These are phyloP conservation scores for Coemansia sp. DNA, from an alignment of 192 early-diverging fungal genomes.

Conservation along the genomic window DNA sequence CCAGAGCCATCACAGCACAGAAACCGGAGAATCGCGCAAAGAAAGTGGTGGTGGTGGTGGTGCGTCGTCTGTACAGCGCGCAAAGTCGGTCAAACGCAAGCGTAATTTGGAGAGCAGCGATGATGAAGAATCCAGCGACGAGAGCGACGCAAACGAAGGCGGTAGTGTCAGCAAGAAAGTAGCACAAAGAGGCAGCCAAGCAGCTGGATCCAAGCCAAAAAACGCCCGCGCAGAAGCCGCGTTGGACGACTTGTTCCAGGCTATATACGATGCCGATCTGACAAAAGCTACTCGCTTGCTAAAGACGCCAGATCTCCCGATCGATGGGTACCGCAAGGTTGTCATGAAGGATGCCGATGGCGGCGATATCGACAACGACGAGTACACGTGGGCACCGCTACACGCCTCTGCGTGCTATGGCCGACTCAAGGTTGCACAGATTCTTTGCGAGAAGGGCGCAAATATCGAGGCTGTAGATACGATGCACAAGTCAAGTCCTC, in stretches of 20 bases:
- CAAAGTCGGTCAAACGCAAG: slow-evolving; percentile 38
- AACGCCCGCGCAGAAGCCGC: slow-evolving; percentile 3
- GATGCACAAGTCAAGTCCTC: slow-evolving; percentile 77
- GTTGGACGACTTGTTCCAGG: slow-evolving; percentile 49
- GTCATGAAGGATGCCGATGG: slow-evolving; percentile 49
- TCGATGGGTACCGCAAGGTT: slow-evolving; percentile 44
- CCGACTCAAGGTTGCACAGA: slow-evolving; percentile 61
- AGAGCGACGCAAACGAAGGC: slow-evolving; percentile 2
- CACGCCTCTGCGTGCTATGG: slow-evolving; percentile 89
- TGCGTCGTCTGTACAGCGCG: not conserved
- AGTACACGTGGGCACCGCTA: slow-evolving; percentile 80
- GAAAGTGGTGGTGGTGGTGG: not conserved
- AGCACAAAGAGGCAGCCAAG: not conserved
- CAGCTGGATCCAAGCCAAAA: slow-evolving; percentile 10
- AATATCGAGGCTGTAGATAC: slow-evolving; percentile 82
- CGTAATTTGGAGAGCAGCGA: slow-evolving; percentile 16
- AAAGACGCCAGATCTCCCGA: slow-evolving; percentile 29
- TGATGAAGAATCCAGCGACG: slow-evolving; percentile 12
- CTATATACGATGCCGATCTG: slow-evolving; percentile 50
- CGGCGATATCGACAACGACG: slow-evolving; percentile 55
- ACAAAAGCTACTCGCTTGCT: slow-evolving; percentile 32
- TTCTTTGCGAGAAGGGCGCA: slow-evolving; percentile 73
- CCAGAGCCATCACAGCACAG: slow-evolving; percentile 14
- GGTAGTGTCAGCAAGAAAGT: not conserved
- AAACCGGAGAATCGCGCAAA: not conserved